Conservation (phyloP, 768 basidiomycete genomes). For the Suillus cothurnatus region DNA sequence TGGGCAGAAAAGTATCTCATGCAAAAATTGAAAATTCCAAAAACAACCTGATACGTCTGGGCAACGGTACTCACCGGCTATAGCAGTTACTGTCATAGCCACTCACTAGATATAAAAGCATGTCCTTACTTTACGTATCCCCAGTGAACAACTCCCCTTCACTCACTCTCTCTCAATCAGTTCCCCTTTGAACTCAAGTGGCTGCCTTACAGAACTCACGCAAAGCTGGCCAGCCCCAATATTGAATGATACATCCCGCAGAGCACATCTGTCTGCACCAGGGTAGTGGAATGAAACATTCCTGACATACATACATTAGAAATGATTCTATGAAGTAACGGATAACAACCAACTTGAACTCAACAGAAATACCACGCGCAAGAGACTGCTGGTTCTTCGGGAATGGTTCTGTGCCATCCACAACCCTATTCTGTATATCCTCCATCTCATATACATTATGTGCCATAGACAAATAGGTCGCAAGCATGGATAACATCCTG, state of each 20-base stretch:
- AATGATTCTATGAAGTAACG: conserved; percentile 12
- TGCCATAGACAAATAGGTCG: conserved; percentile 52
- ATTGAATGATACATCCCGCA: conserved; percentile 68
- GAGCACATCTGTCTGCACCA: conserved; percentile 48
- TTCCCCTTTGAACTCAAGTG: too few species aligned
- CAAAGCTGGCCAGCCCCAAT: conserved; percentile 72
- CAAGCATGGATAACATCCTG: conserved; percentile 53
- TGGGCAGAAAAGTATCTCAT: too few species aligned
- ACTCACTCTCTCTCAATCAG: too few species aligned
- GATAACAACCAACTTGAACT: conserved; percentile 47
- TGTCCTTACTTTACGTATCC: too few species aligned
- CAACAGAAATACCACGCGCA: conserved; percentile 51
- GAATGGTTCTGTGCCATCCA: conserved; percentile 52
- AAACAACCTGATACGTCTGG: too few species aligned
- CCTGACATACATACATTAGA: conserved; percentile 32
- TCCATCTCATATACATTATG: conserved; percentile 63
- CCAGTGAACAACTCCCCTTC: too few species aligned
- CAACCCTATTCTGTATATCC: conserved; percentile 58
- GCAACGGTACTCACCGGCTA: too few species aligned
- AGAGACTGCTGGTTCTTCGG: conserved; percentile 50
- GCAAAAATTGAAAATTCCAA: too few species aligned
- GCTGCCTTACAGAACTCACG: too few species aligned
- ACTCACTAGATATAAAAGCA: too few species aligned
- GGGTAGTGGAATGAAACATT: conserved; percentile 77
- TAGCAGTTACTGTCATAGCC: too few species aligned